Percentiles rank a stretch among this genome's conserved stretches.
Evolutionary conservation across 208 protist genomes (phyloP).

Genomic region (Acanthamoeba culbertsoni): DNA sequence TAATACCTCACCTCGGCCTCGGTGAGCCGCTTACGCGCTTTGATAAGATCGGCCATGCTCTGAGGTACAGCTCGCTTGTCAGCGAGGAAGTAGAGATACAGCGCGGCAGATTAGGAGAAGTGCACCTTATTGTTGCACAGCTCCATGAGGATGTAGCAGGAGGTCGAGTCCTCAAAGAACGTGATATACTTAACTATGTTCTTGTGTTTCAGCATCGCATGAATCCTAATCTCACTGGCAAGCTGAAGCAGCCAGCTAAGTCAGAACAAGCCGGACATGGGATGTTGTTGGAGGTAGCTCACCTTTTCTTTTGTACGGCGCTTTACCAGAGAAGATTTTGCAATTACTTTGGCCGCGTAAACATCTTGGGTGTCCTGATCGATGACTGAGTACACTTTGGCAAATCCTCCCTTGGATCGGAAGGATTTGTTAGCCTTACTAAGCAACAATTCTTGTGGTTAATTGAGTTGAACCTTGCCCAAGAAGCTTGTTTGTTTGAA

Average conservation of each 20-base stretch:
- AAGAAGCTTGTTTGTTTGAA: slow-evolving; percentile 18
- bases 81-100: neutral
- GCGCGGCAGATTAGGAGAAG: neutral
- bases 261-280: no score
- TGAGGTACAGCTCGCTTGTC: no score
- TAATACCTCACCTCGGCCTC: slow-evolving; percentile 94
- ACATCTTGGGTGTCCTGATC: slow-evolving; percentile 82
- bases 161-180: slow-evolving; percentile 95
- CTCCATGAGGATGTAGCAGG: slow-evolving; percentile 98
- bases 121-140: slow-evolving; percentile 89
- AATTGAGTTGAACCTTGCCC: neutral
- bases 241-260: slow-evolving; percentile 84
- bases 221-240: slow-evolving; percentile 96
- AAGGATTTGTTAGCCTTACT: no score
- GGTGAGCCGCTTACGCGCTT: slow-evolving; percentile 87
- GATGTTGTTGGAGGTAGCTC: neutral
- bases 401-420: slow-evolving; percentile 94
- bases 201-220: slow-evolving; percentile 92
- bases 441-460: no score
- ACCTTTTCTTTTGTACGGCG: slow-evolving; percentile 93
- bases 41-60: slow-evolving; percentile 96
- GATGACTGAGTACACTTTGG: slow-evolving; percentile 94
- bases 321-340: slow-evolving; percentile 91
- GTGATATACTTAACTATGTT: slow-evolving; percentile 96
- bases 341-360: slow-evolving; percentile 94